Conservation (phyloP, 345 rosid genomes). For the Trapa incisa region DNA sequence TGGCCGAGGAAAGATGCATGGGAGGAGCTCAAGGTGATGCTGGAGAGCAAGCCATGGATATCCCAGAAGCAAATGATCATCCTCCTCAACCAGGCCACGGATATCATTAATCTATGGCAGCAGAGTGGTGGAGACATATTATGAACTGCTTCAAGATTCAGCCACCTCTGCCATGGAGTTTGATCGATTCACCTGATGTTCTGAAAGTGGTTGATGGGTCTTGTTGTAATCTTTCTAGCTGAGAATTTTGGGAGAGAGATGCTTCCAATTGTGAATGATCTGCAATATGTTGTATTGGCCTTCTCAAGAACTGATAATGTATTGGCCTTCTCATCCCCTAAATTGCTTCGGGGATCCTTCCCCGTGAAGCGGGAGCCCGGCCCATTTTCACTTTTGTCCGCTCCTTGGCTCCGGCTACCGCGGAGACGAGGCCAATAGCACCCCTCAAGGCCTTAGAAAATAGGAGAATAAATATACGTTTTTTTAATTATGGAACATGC, state of each 20-base stretch:
- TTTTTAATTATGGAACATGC: no score
- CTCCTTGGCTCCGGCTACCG: conserved; percentile 80
- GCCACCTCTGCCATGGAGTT: neutral
- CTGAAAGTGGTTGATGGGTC: neutral
- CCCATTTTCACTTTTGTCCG: conserved; percentile 65
- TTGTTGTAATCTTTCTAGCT: neutral
- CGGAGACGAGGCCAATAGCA: conserved; percentile 11
- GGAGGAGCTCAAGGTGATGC: conserved; percentile 63
- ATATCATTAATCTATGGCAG: conserved; percentile 74
- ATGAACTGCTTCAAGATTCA: conserved; percentile 5
- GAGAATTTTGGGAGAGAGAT: neutral
- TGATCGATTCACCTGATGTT: neutral
- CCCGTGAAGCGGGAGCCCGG: conserved; percentile 50
- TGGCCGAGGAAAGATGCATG: conserved; percentile 86
- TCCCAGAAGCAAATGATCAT: conserved; percentile 51
- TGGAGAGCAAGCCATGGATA: conserved; percentile 82
- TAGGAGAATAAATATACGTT: no score
- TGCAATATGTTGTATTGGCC: neutral
- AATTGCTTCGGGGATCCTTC: conserved; percentile 9
- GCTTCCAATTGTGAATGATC: neutral
- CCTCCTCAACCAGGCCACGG: conserved; percentile 85
- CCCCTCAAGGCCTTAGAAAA: no score
- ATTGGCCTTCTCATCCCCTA: conserved; percentile 2
- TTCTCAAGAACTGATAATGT: neutral
- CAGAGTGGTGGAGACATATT: conserved; percentile 30